Evolutionary conservation across 768 basidiomycete species (phyloP), one percentile per base, ranked within the genome.

Genomic region (Neoboletus magnificus): DNA sequence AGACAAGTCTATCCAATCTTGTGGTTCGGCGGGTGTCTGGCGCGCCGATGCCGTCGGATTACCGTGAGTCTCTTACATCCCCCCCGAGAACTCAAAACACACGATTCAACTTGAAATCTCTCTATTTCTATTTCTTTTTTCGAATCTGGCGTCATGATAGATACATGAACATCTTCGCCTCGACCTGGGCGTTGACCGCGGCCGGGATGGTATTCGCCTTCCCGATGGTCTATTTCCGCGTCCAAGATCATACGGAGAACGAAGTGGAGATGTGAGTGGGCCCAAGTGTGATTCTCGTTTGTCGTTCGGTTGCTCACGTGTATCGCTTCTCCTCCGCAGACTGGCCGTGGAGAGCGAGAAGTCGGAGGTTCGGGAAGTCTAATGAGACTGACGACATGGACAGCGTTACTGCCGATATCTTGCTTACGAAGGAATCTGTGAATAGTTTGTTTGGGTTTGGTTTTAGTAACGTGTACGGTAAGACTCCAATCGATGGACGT

Each of bases 1-100:
- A 81, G 86, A 88, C 64, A 89, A 91, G 66, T 86, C 86, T 15
- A 71, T 92, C 35, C 89, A 92, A 64, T 89, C 86, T 4, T 81
- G 80, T 7, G 89, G 86, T 56, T 84, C 82, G 13, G 89, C 86
- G 2, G 86, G 84, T 7, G 71, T 82, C 15, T 92, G 87, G 87
- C 77, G 85, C 35, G 84, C 82, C 5, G 89, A 92, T 71, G 87
- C 76, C 7, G 77, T 82, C 29, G 71, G 72, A 40, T 54, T 77
- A 30, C 87, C 89, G 85, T 90, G 61, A 68, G 87, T 76, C 4
- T 18, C n/a, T 9, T 47, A 8, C 18, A 11, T n/a, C n/a, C 39
- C 23, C 29, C 32, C 10, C 36, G 5, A 8, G 22, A 32, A 11
- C 22, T n/a, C 5, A 6, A 18, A 35, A 6, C 2, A 46, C 29